These are phyloP conservation scores for Pelargonium nanum DNA, from an alignment of 345 rosid species.

Conservation along the genomic window DNA sequence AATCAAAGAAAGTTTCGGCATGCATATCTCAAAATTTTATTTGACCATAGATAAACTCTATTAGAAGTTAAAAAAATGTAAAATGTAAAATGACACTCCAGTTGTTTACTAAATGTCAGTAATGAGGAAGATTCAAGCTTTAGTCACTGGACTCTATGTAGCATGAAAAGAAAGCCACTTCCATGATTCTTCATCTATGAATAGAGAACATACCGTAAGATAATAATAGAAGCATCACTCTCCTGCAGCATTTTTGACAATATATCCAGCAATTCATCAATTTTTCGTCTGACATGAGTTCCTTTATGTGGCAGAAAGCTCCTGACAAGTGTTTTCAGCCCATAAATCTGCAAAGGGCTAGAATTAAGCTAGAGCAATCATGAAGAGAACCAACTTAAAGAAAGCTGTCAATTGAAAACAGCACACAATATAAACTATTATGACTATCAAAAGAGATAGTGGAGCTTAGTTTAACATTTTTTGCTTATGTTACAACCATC, in stretches of 20 bases:
- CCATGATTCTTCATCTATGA: background rate
- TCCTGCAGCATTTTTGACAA: constrained; percentile 49
- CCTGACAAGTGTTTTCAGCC: constrained; percentile 69
- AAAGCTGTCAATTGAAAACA: background rate
- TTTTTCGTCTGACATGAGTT: constrained; percentile 34
- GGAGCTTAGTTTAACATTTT: background rate
- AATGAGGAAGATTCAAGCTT: background rate
- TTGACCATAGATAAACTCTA: background rate
- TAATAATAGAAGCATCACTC: constrained; percentile 27
- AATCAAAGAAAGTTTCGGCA: no score
- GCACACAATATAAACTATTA: background rate
- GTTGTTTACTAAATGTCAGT: background rate
- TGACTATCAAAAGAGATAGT: background rate
- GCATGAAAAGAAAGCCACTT: background rate
- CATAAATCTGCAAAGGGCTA: constrained; percentile 54
- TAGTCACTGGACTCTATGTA: background rate
- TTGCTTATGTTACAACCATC: background rate
- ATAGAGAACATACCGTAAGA: constrained; percentile 34
- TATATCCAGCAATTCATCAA: constrained; percentile 37
- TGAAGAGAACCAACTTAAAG: background rate
- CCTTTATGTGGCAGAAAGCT: constrained; percentile 69
- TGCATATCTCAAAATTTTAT: background rate
- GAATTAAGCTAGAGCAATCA: constrained; percentile 1
- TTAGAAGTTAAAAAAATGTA: background rate
- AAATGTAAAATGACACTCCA: background rate